phyloP scores from a whole-genome alignment of 2,329 filamentous ascomycete species.

The Blastomyces parvus region DNA sequence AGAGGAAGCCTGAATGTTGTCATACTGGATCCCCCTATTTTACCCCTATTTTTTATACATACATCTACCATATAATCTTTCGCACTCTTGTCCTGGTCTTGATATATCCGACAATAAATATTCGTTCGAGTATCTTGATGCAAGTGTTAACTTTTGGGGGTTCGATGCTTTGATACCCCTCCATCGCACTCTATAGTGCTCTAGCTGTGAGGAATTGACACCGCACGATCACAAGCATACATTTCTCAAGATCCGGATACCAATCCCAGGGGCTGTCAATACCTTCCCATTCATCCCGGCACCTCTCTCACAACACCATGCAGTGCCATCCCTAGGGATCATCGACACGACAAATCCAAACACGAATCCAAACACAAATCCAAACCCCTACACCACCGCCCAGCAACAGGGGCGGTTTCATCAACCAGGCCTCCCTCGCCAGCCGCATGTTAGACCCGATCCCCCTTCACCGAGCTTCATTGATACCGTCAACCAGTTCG shows the following conservation, averaged over 20 bases:
- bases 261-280: background rate
- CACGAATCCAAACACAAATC: background rate
- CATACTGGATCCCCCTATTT: background rate
- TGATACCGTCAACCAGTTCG: constrained; percentile 11
- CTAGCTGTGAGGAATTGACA: constrained; percentile 7
- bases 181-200: background rate
- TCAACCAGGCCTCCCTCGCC: background rate
- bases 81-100: background rate
- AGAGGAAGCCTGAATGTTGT: background rate
- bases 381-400: background rate
- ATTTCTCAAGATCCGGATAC: constrained; percentile 10
- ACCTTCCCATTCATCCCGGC: constrained; percentile 5
- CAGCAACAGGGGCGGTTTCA: background rate
- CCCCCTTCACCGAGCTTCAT: background rate
- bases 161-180: background rate
- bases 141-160: background rate
- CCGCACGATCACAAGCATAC: constrained; percentile 5
- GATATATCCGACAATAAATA: background rate
- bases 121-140: background rate
- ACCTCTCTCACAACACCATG: background rate
- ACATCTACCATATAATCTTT: too few relatives aligned
- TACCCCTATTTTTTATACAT: background rate
- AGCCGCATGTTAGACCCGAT: background rate
- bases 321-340: background rate
- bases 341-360: background rate